Evolutionary conservation across 2,329 filamentous ascomycete genomes (phyloP).

Genomic region (Pseudopithomyces chartarum): DNA sequence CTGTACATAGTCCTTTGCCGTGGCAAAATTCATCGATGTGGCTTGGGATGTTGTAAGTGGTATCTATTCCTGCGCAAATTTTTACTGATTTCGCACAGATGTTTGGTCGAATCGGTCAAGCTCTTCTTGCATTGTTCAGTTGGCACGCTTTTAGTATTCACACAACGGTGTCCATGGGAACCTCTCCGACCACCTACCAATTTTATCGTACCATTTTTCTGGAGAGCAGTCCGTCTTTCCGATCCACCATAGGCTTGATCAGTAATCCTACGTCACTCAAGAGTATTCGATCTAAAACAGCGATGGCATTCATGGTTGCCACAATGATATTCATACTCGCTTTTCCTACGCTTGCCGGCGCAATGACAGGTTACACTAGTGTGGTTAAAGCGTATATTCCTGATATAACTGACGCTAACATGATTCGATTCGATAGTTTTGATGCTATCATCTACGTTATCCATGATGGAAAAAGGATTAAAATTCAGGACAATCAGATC

Average conservation of each 20-base stretch:
- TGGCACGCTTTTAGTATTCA: slow-evolving; percentile 25
- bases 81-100: neutral
- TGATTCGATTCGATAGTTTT: slow-evolving; percentile 14
- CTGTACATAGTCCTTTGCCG: slow-evolving; percentile 9
- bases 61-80: neutral
- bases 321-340: slow-evolving; percentile 21
- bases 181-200: slow-evolving; percentile 20
- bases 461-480: slow-evolving; percentile 21
- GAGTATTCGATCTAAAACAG: slow-evolving; percentile 17
- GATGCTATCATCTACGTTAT: slow-evolving; percentile 11
- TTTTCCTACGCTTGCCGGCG: slow-evolving; percentile 24
- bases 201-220: slow-evolving; percentile 25
- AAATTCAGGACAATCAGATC: neutral
- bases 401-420: slow-evolving; percentile 8
- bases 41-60: slow-evolving; percentile 26
- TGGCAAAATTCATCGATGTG: slow-evolving; percentile 28
- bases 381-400: slow-evolving; percentile 14
- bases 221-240: slow-evolving; percentile 6
- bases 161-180: slow-evolving; percentile 26
- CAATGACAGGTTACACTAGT: slow-evolving; percentile 26
- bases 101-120: slow-evolving; percentile 13
- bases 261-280: slow-evolving; percentile 14
- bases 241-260: neutral
- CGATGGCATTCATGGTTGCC: slow-evolving; percentile 25
- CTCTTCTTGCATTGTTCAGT: slow-evolving; percentile 20